phyloP scores from a whole-genome alignment of 2,329 filamentous ascomycete genomes.

The Cladorrhinum sp. region DNA sequence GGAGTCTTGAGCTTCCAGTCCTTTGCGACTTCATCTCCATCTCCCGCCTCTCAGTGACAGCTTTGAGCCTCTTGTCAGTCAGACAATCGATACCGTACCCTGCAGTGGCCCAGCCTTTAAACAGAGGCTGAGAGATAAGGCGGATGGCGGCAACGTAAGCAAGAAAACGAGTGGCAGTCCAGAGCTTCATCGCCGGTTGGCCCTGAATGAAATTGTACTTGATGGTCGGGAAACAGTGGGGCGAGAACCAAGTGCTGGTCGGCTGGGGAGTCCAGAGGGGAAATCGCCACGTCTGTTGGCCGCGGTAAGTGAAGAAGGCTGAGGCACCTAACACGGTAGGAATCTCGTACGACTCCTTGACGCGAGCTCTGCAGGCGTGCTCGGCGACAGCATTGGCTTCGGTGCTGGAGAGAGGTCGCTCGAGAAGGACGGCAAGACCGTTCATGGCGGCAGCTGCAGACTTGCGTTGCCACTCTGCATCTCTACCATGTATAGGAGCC shows the following conservation, averaged over 20 bases:
- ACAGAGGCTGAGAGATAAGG: conserved; percentile 1
- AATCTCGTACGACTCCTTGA: conserved; percentile 6
- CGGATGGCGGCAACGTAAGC: conserved; percentile 10
- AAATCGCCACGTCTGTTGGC: conserved; percentile 20
- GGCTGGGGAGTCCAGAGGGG: conserved; percentile 24
- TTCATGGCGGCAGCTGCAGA: conserved; percentile 8
- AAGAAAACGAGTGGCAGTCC: conserved; percentile 19
- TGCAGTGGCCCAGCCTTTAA: conserved; percentile 8
- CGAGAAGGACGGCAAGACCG: neutral
- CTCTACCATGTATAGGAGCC: conserved; percentile 11
- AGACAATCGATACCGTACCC: conserved; percentile 7
- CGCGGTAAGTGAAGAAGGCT: conserved; percentile 12
- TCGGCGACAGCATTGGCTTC: conserved; percentile 24
- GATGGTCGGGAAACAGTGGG: conserved; percentile 20
- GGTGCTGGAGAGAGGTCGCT: conserved; percentile 11
- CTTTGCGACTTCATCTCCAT: neutral
- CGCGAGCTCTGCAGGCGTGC: conserved; percentile 7
- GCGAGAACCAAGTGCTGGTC: conserved; percentile 14
- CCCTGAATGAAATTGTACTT: conserved; percentile 10
- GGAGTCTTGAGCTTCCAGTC: neutral
- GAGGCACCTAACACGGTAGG: conserved; percentile 9
- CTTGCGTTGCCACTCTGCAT: conserved; percentile 11
- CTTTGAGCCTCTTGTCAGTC: conserved; percentile 12
- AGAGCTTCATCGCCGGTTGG: conserved; percentile 8
- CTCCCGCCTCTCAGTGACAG: neutral